These are phyloP conservation scores for Pharnaceum exiguum DNA, from an alignment of 148 eudicot genomes.

Conservation along the genomic window DNA sequence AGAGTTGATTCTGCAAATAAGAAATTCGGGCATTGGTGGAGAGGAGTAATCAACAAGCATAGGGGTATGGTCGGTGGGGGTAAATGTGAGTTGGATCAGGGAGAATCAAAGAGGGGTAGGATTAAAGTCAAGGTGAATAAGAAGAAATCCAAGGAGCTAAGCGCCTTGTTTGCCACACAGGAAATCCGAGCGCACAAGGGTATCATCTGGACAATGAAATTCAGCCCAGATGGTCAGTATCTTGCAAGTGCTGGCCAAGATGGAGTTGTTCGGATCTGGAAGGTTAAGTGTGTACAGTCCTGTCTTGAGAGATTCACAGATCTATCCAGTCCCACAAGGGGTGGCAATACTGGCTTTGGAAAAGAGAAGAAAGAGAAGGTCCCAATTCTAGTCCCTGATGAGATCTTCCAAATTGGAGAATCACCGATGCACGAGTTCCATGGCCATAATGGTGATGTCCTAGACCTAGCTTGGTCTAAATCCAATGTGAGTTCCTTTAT, in stretches of 20 bases:
- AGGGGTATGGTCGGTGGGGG: constrained; percentile 17
- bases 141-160: constrained; percentile 52
- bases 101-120: constrained; percentile 16
- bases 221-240: constrained; percentile 80
- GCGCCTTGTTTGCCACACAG: constrained; percentile 50
- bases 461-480: constrained; percentile 81
- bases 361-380: constrained; percentile 25
- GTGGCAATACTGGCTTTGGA: constrained; percentile 10
- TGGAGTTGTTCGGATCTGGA: constrained; percentile 76
- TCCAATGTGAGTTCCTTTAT: constrained; percentile 49
- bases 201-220: constrained; percentile 67
- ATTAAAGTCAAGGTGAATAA: constrained; percentile 35
- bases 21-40: constrained; percentile 52
- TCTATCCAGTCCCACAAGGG: not conserved
- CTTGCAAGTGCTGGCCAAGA: constrained; percentile 85
- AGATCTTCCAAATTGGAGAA: constrained; percentile 56
- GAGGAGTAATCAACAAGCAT: constrained; percentile 26
- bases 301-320: constrained; percentile 6
- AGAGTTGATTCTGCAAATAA: constrained; percentile 16
- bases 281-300: constrained; percentile 27
- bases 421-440: constrained; percentile 53
- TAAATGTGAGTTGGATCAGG: not conserved
- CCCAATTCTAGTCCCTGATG: constrained; percentile 49
- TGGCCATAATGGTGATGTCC: constrained; percentile 62
- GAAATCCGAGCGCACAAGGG: constrained; percentile 70